Evolutionary conservation across 108 stramenopile genomes (phyloP).

Genomic region (Mediolabrus comicus): DNA sequence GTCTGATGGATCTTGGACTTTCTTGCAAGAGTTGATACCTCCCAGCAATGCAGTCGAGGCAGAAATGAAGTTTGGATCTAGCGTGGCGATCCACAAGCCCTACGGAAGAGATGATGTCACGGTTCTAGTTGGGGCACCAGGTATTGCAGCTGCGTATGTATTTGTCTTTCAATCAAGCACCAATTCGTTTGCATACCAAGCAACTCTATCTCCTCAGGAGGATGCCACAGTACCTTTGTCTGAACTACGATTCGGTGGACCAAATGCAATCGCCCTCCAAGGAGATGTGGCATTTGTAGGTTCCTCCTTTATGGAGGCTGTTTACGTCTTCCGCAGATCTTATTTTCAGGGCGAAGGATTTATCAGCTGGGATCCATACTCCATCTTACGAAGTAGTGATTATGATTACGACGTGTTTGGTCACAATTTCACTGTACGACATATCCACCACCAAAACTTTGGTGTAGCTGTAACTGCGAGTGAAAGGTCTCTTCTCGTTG

Average conservation of each 20-base stretch:
- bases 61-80: slow-evolving; percentile 42
- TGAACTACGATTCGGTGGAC: slow-evolving; percentile 39
- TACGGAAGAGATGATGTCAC: slow-evolving; percentile 58
- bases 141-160: slow-evolving; percentile 45
- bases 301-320: slow-evolving; percentile 48
- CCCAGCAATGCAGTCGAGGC: slow-evolving; percentile 1
- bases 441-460: slow-evolving; percentile 62
- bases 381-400: slow-evolving; percentile 25
- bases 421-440: slow-evolving; percentile 8
- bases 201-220: slow-evolving; percentile 13
- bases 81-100: slow-evolving; percentile 46
- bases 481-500: slow-evolving; percentile 42
- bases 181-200: slow-evolving; percentile 12
- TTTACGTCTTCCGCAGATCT: slow-evolving; percentile 49
- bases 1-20: slow-evolving; percentile 28
- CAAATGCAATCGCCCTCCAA: slow-evolving; percentile 32
- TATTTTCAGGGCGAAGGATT: slow-evolving; percentile 17
- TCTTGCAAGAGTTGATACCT: slow-evolving; percentile 23
- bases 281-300: slow-evolving; percentile 55
- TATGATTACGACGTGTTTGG: slow-evolving; percentile 68
- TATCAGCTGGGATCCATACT: slow-evolving; percentile 45
- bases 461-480: slow-evolving; percentile 57
- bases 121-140: slow-evolving; percentile 61
- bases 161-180: slow-evolving; percentile 12
- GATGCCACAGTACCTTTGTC: background rate